Evolutionary conservation across 2,329 filamentous ascomycete species (phyloP).

Genomic region (Zarea fungicola): DNA sequence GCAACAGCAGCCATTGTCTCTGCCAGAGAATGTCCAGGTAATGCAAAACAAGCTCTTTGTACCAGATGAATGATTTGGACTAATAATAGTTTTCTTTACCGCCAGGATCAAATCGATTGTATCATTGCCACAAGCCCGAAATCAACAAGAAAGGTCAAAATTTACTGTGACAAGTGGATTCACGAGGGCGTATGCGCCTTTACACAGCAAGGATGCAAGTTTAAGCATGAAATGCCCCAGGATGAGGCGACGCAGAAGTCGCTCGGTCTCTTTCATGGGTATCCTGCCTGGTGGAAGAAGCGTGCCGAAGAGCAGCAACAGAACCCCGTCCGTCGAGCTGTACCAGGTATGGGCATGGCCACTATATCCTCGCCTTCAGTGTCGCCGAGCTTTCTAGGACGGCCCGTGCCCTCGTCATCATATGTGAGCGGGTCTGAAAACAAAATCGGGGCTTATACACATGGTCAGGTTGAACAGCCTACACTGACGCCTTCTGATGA

Average conservation of each 20-base stretch:
- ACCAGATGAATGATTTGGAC: not conserved
- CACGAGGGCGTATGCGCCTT: slow-evolving; percentile 81
- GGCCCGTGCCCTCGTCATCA: no score
- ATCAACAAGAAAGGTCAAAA: slow-evolving; percentile 50
- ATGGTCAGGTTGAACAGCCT: no score
- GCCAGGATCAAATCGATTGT: slow-evolving; percentile 30
- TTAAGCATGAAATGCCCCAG: slow-evolving; percentile 83
- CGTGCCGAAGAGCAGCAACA: slow-evolving; percentile 39
- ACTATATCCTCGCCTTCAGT: no score
- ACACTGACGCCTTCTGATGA: no score
- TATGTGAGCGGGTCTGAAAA: no score
- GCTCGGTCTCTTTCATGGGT: slow-evolving; percentile 65
- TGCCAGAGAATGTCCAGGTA: slow-evolving; percentile 7
- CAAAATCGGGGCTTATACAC: no score
- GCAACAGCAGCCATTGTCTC: not conserved
- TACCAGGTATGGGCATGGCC: no score
- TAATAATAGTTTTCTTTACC: slow-evolving; percentile 14
- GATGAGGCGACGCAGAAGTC: slow-evolving; percentile 59
- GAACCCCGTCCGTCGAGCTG: not conserved
- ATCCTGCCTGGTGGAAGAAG: slow-evolving; percentile 57
- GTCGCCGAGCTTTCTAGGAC: no score
- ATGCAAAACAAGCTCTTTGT: not conserved
- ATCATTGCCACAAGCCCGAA: slow-evolving; percentile 30
- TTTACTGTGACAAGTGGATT: slow-evolving; percentile 88
- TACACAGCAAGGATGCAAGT: slow-evolving; percentile 79